These are phyloP conservation scores for Leucocoprinus gongylophorus DNA, from an alignment of 1,284 basidiomycete genomes.

Conservation along the genomic window DNA sequence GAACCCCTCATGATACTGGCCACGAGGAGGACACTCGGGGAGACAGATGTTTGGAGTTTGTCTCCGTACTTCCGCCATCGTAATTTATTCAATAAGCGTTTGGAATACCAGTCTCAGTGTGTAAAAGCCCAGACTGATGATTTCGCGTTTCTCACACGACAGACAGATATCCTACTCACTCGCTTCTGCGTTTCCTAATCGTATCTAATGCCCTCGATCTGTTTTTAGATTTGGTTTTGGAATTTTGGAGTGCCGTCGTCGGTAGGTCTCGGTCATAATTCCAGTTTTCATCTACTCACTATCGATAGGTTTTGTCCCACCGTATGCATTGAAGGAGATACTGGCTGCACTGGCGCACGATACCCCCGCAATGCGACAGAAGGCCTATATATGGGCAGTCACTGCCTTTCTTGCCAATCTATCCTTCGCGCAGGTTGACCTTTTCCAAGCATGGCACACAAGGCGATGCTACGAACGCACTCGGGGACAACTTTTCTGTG, in stretches of 20 bases:
- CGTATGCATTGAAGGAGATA: slow-evolving; percentile 56
- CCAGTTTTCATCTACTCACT: slow-evolving; percentile 1
- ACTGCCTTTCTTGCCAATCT: slow-evolving; percentile 62
- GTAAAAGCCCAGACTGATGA: slow-evolving; percentile 10
- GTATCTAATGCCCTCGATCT: slow-evolving; percentile 71
- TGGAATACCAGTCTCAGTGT: slow-evolving; percentile 43
- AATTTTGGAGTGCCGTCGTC: slow-evolving; percentile 55
- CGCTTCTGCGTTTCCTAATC: slow-evolving; percentile 57
- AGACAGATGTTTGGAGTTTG: slow-evolving; percentile 65
- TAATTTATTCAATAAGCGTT: slow-evolving; percentile 59
- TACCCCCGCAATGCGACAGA: slow-evolving; percentile 41
- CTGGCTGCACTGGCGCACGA: slow-evolving; percentile 41
- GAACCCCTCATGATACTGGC: slow-evolving; percentile 61
- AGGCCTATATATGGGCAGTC: slow-evolving; percentile 64
- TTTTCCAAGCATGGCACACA: slow-evolving; percentile 61
- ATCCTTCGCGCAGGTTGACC: slow-evolving; percentile 61
- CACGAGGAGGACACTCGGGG: slow-evolving; percentile 50
- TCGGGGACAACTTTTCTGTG: slow-evolving; percentile 63
- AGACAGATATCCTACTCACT: slow-evolving; percentile 43
- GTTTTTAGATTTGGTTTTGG: slow-evolving; percentile 48
- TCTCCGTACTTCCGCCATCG: slow-evolving; percentile 67
- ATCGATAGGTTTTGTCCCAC: slow-evolving; percentile 44
- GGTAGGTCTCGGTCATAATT: slow-evolving; percentile 33
- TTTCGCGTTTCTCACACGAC: neutral
- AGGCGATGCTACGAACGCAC: slow-evolving; percentile 62